Conservation (phyloP, 2,329 filamentous ascomycete genomes). For the Penicillium polonicum region DNA sequence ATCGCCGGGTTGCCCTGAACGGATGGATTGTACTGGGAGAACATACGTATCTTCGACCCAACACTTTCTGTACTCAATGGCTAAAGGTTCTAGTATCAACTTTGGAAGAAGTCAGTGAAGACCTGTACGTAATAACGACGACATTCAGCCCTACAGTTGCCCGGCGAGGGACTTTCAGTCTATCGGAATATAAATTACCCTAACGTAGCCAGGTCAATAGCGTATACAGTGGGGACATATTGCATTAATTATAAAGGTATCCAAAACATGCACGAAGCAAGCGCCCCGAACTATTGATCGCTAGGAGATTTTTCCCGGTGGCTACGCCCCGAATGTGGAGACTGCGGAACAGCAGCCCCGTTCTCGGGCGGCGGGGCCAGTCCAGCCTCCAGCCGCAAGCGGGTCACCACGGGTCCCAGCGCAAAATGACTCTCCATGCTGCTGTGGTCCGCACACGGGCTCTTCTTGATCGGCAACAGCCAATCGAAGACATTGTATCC, state of each 20-base stretch:
- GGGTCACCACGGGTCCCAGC: slow-evolving; percentile 61
- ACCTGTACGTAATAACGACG: not conserved
- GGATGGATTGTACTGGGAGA: not conserved
- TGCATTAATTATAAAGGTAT: slow-evolving; percentile 5
- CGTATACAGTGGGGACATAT: not conserved
- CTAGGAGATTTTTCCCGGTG: not conserved
- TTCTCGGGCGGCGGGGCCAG: slow-evolving; percentile 22
- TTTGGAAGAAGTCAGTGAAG: not conserved
- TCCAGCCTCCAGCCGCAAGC: slow-evolving; percentile 52
- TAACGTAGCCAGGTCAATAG: not conserved
- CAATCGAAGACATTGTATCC: slow-evolving; percentile 70
- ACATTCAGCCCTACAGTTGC: not conserved
- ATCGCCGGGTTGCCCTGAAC: not conserved
- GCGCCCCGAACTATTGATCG: not conserved
- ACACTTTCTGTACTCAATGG: not conserved
- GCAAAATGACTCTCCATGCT: slow-evolving; percentile 66
- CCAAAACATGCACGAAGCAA: not conserved
- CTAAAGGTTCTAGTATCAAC: not conserved
- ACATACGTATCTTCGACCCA: not conserved
- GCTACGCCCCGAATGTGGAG: slow-evolving; percentile 5
- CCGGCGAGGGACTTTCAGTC: not conserved
- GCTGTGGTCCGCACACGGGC: slow-evolving; percentile 71
- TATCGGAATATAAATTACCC: not conserved
- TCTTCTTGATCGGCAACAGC: slow-evolving; percentile 72
- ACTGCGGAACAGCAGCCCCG: not conserved